Evolutionary conservation across 257 asterid genomes (phyloP).

Genomic region (Capsicum rhomboideum): DNA sequence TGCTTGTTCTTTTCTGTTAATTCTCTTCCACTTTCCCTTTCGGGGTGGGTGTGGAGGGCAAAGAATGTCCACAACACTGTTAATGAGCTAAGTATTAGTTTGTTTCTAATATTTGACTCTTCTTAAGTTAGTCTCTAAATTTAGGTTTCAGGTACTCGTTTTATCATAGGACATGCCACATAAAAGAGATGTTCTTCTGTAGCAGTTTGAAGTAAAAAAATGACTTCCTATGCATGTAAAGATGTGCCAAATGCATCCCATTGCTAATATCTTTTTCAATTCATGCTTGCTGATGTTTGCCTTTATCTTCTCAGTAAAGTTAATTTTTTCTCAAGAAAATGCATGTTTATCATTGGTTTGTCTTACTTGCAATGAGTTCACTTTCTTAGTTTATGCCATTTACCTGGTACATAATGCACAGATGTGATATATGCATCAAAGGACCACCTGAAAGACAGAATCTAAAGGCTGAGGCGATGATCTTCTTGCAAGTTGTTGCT

Average conservation of each 20-base stretch:
- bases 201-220: not conserved
- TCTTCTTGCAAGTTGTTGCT: constrained; percentile 47
- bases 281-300: not conserved
- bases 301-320: not conserved
- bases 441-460: constrained; percentile 66
- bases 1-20: not conserved
- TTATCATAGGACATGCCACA: not conserved
- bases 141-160: not conserved
- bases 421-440: constrained; percentile 60
- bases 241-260: not conserved
- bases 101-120: not conserved
- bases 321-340: not conserved
- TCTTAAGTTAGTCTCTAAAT: not conserved
- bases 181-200: not conserved
- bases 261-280: not conserved
- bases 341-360: not conserved
- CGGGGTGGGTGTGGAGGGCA: not conserved
- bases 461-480: constrained; percentile 44
- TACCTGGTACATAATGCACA: constrained; percentile 8
- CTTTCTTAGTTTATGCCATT: not conserved
- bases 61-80: not conserved
- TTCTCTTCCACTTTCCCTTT: not conserved
- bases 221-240: not conserved
- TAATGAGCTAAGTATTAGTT: not conserved
- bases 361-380: not conserved